Base-by-base conservation (phyloP, 1,284 basidiomycete genomes). In the Naganishia sp. region DNA sequence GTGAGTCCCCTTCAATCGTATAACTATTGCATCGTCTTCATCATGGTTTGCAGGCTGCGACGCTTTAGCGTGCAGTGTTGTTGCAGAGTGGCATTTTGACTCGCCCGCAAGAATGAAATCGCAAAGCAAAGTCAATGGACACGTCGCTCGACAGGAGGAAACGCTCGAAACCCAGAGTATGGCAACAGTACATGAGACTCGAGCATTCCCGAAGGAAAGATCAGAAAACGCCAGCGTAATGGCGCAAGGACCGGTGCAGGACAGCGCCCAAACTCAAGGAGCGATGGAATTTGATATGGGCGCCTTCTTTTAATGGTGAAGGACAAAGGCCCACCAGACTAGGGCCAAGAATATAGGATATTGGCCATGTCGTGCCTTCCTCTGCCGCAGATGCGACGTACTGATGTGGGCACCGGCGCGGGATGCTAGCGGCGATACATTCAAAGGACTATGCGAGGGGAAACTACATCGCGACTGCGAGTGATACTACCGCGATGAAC, bases 51-150 rank as follows among this genome's bases (percentile, higher is more conserved):
- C 10, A 61, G 63, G 59, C 36, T 68, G 48, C 43, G 59, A 60
- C 48, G 60, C 56, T 15, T 57, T 63, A 11, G 50, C 57, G 21
- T 36, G 53, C 21, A 48, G 57, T 43, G 55, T 66, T 18, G 39
- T 63, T 5, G 55, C 31, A 16, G 57, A 63, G 18, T 61, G 63
- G 64, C 28, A 55, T 16, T 63, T 63, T n/a, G 33, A 50, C 88
- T 92, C 59, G 89, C 89, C n/a, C 87, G 91, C 90, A 15, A 87
- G 90, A 73, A 92, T 94, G 74, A 93, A 96, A 71, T 93, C 67
- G 16, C 16, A 63, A 55, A n/a, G 55, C 43, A 56, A 46, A 50
- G 55, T 59, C 31, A 63, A 69, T 44, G 48, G 21, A 31, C 18
- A 36, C 18, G 45, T 55, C 18, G 49, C 59, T 18, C 57, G 65